phyloP scores from a whole-genome alignment of 2,329 filamentous ascomycete species.

The Ophiostoma piceae region DNA sequence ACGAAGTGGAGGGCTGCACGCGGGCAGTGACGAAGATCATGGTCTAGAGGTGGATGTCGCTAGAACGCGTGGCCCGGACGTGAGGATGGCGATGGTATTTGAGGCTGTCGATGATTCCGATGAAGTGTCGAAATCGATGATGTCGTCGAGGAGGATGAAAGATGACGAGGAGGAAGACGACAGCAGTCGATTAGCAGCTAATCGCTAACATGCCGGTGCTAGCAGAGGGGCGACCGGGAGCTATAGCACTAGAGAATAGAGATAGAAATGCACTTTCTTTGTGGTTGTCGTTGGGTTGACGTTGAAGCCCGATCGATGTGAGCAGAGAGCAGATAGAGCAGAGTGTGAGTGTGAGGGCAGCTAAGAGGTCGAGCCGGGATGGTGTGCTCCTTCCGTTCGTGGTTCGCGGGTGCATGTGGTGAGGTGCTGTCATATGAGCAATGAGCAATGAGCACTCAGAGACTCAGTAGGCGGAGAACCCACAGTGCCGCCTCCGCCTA shows the following conservation, averaged over 20 bases:
- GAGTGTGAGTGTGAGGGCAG: background rate
- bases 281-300: background rate
- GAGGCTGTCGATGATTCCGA: background rate
- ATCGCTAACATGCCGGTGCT: background rate
- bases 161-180: background rate
- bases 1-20: slow-evolving; percentile 21
- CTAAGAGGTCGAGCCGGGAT: slow-evolving; percentile 1
- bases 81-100: background rate
- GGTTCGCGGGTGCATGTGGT: background rate
- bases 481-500: background rate
- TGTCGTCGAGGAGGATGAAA: background rate
- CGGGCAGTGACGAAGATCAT: slow-evolving; percentile 26
- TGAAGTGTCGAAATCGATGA: background rate
- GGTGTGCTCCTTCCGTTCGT: background rate
- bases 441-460: background rate
- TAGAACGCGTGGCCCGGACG: background rate
- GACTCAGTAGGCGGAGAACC: background rate
- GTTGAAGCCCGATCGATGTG: slow-evolving; percentile 9
- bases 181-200: background rate
- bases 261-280: background rate
- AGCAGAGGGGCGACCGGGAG: background rate
- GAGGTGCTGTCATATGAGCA: slow-evolving; percentile 10
- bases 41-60: slow-evolving; percentile 18
- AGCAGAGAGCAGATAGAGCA: background rate
- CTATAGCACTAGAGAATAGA: background rate